Percentiles rank a stretch among this genome's conserved stretches.
phyloP scores from a whole-genome alignment of 495 filamentous ascomycete genomes.

The Pyronema omphalodes region DNA sequence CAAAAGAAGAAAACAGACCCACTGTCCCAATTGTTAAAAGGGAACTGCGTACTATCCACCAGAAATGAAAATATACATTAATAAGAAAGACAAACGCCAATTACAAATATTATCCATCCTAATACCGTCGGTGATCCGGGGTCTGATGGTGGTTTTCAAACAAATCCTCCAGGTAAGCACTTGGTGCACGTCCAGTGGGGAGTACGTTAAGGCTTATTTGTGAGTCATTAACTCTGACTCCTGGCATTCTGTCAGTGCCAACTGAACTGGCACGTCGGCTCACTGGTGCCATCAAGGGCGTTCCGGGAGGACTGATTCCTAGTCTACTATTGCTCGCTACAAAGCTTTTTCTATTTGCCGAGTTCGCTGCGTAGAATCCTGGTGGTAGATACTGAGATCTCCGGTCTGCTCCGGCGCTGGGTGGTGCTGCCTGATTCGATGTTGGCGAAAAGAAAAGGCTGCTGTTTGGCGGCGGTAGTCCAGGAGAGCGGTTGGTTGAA shows the following conservation, averaged over 20 bases:
- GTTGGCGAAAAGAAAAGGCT: slow-evolving; percentile 92
- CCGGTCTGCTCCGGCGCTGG: slow-evolving; percentile 26
- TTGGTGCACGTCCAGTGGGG: slow-evolving; percentile 62
- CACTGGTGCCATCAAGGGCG: slow-evolving; percentile 32
- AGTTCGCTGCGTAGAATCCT: slow-evolving; percentile 72
- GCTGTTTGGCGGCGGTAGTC: slow-evolving; percentile 23
- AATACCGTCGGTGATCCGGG: background rate
- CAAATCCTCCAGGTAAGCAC: slow-evolving; percentile 82
- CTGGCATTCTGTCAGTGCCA: slow-evolving; percentile 22
- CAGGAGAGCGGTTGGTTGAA: slow-evolving; percentile 26
- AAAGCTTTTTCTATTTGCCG: slow-evolving; percentile 33
- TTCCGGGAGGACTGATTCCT: slow-evolving; percentile 46
- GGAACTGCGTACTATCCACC: background rate
- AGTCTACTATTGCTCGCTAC: slow-evolving; percentile 33
- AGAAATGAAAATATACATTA: background rate
- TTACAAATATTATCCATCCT: background rate
- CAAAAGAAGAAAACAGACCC: background rate
- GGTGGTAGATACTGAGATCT: slow-evolving; percentile 64
- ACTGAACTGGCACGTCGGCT: slow-evolving; percentile 8
- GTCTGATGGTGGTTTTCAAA: slow-evolving; percentile 45
- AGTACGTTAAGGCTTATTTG: slow-evolving; percentile 51
- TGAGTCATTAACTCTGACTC: slow-evolving; percentile 34
- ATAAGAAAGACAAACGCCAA: background rate
- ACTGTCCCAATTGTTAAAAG: background rate
- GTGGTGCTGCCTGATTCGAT: slow-evolving; percentile 26